Base-by-base conservation (phyloP, 306 rosid genomes). In the Mimosa pudica region DNA sequence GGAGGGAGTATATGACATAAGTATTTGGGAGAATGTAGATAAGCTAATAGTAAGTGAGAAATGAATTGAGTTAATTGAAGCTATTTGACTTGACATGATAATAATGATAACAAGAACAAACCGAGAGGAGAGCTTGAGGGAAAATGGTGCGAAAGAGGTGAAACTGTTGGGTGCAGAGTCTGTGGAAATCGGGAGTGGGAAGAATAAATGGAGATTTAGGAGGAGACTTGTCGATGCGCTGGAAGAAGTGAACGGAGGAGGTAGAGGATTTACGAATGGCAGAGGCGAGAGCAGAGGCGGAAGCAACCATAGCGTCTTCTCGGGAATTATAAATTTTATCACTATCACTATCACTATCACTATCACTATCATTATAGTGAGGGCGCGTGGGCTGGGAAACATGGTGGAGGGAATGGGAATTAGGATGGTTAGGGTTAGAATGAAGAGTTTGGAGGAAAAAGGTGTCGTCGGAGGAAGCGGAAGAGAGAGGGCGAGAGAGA, bases 161-260 rank as follows among this genome's bases (percentile, higher is more conserved):
- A 71, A 95, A 84, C 73, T 95, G 95, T 38, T 91, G 91, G 44
- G 85, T 52, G 42, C 97, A 95, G 64, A 95, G 95, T 41, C 86
- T 77, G 78, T 85, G 95, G 61, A 95, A 92, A 74, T 92, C 97
- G 14, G 92, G 83, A 78, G 94, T 91, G 16, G 98, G 98, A 18
- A 91, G 93, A 18, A 92, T 82, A 54, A 90, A 49, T 16, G 93
- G 88, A 32, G 49, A 54, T 63, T 85, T 81, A 16, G 66, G 82
- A 16, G 66, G 82, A 24, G 84, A 80, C 30, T 80, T 88, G 58
- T 91, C 94, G 75, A 90, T 38, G 8, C 84, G 83, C 75, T 91
- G 97, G 45, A 86, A 58, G 87, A 95, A 95, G 65, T 95, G 90
- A 6, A 95, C 92, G n/a, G 95, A 88, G 10, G 97, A 91, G 36